Evolutionary conservation across 2,329 filamentous ascomycete species (phyloP), one percentile per base, ranked within the genome.

Genomic region (Pleoardoris graminearum): DNA sequence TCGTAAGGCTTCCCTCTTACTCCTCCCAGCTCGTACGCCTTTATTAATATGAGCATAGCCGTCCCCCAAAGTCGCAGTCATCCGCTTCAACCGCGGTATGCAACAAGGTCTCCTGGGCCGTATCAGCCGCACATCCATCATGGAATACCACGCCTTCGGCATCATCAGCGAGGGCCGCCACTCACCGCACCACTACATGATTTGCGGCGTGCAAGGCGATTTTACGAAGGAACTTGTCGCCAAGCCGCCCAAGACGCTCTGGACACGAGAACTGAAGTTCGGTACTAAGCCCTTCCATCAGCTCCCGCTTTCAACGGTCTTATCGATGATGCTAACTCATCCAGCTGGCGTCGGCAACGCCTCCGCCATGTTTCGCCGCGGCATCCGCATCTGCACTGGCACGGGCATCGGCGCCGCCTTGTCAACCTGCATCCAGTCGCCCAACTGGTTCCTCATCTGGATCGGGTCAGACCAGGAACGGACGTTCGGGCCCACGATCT

Each of bases 71-170:
- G 69, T 72, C 6, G 69, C 69, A 14, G 57, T 72, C 11, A 48
- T 72, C n/a, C 58, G 58, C 4, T 72, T 72, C 52, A 45, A 68
- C 33, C 68, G 69, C 21, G 69, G 69, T 12, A 72, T 72, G 69
- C 69, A 72, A 43, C 69, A 72, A 51, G 69, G 69, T 22, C 63
- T 72, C 2, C 47, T 72, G 10, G 69, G 67, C 29, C 59, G 69
- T 21, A 71, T 72, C 35, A 70, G 67, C 27, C 69, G 69, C 38
- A 72, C 68, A 3, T 71, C 69, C 1, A 63, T 72, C 50, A 71
- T 72, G 68, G 69, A 72, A 58, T 72, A 72, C 45, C 69, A 72
- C 41, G 69, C 69, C 7, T 72, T 72, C 42, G 69, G 69, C 2
- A 71, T 72, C 55, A 72, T 72, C 46, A 72, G 69, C 48, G 65